Evolutionary conservation across 345 rosid genomes (phyloP).

Genomic region (Populus simonii): DNA sequence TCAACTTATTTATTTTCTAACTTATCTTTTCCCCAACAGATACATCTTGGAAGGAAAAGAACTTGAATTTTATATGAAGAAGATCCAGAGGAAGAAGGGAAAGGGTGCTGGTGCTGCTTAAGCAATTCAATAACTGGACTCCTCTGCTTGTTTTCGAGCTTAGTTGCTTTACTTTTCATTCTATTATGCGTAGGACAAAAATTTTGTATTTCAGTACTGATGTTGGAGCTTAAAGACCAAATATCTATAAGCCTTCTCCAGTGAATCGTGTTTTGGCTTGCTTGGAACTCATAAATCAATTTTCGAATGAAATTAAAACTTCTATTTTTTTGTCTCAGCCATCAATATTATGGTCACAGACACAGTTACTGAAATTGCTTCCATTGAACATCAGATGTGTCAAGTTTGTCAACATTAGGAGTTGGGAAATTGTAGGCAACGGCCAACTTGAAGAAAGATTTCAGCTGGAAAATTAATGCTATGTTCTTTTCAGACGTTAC

Average conservation of each 20-base stretch:
- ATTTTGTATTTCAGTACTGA: background rate
- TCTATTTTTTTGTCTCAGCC: background rate
- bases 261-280: background rate
- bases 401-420: background rate
- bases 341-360: background rate
- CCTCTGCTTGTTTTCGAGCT: background rate
- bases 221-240: background rate
- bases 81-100: conserved; percentile 22
- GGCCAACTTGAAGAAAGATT: background rate
- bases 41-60: conserved; percentile 21
- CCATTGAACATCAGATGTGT: background rate
- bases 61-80: conserved; percentile 21
- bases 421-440: background rate
- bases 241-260: background rate
- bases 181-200: background rate
- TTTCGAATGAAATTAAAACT: too few species aligned
- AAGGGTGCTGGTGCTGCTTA: conserved; percentile 20
- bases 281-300: too few species aligned
- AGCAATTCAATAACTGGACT: background rate
- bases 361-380: background rate
- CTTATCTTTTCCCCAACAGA: background rate
- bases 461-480: background rate
- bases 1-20: background rate
- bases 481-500: background rate
- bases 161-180: background rate